These are phyloP conservation scores for Coemansia sp. DNA, from an alignment of 192 early-diverging fungal genomes.

Conservation along the genomic window DNA sequence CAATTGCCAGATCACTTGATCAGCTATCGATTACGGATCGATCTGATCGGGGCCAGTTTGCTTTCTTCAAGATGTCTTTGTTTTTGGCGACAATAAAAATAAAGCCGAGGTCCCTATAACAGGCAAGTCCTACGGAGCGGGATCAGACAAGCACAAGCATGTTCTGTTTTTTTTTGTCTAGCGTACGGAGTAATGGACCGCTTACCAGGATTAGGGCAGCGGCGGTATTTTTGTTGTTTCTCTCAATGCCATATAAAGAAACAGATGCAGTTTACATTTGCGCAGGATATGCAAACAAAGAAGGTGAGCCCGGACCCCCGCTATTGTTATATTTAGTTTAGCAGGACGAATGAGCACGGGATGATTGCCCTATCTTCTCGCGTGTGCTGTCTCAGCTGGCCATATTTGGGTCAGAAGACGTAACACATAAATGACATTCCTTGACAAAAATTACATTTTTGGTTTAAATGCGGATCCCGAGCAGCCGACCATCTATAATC, in stretches of 20 bases:
- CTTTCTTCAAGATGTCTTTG: neutral
- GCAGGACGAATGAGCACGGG: neutral
- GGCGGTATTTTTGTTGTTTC: too few species aligned
- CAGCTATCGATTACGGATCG: neutral
- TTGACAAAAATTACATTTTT: neutral
- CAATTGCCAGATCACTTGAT: neutral
- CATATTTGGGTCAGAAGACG: neutral
- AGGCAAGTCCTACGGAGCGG: too few species aligned
- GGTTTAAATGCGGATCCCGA: neutral
- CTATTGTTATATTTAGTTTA: too few species aligned
- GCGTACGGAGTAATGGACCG: too few species aligned
- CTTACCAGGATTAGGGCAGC: too few species aligned
- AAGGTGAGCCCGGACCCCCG: too few species aligned
- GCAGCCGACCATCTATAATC: neutral
- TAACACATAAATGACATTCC: neutral
- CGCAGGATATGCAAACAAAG: too few species aligned
- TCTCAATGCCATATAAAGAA: neutral
- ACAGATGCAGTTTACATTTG: too few species aligned
- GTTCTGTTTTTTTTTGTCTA: neutral
- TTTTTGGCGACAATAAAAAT: too few species aligned
- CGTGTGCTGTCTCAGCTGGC: slow-evolving; percentile 1
- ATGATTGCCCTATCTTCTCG: neutral
- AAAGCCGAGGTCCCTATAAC: too few species aligned
- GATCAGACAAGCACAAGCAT: neutral
- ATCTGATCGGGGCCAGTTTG: neutral